phyloP scores from a whole-genome alignment of 192 early-diverging fungal species.

The Rhizophagus sp. region DNA sequence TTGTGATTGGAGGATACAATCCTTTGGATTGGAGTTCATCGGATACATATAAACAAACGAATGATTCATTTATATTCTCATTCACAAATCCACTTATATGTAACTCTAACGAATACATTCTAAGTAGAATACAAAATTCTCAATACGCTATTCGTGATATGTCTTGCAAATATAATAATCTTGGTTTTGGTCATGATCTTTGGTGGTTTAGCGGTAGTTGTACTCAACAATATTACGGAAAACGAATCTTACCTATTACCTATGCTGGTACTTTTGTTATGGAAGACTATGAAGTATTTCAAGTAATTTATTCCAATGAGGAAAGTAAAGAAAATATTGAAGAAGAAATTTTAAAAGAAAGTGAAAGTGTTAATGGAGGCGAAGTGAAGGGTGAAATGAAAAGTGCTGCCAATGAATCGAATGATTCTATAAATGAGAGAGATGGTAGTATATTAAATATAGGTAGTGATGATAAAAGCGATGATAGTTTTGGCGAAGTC shows the following conservation, averaged over 20 bases:
- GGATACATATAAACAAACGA: conserved; percentile 10
- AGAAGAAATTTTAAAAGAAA: not conserved
- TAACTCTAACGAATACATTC: not conserved
- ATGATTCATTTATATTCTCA: conserved; percentile 28
- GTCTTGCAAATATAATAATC: not conserved
- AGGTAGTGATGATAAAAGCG: not conserved
- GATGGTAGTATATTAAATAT: not conserved
- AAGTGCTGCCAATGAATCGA: not conserved
- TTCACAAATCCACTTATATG: not conserved
- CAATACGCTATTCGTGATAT: not conserved
- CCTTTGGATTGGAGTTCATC: conserved; percentile 30
- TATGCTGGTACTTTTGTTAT: not conserved
- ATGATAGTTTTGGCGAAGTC: not conserved
- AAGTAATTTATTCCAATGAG: not conserved
- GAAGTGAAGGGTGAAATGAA: not conserved
- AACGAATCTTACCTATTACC: not conserved
- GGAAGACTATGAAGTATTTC: not conserved
- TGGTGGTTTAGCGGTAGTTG: not conserved
- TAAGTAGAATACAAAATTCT: not conserved
- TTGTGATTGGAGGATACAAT: conserved; percentile 30
- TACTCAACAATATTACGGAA: not conserved
- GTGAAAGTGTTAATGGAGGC: not conserved
- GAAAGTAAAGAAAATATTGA: not conserved
- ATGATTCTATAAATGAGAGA: not conserved
- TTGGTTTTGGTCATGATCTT: not conserved